Base-by-base conservation (phyloP, 2,329 filamentous ascomycete genomes). In the Claviceps humidiphila region DNA sequence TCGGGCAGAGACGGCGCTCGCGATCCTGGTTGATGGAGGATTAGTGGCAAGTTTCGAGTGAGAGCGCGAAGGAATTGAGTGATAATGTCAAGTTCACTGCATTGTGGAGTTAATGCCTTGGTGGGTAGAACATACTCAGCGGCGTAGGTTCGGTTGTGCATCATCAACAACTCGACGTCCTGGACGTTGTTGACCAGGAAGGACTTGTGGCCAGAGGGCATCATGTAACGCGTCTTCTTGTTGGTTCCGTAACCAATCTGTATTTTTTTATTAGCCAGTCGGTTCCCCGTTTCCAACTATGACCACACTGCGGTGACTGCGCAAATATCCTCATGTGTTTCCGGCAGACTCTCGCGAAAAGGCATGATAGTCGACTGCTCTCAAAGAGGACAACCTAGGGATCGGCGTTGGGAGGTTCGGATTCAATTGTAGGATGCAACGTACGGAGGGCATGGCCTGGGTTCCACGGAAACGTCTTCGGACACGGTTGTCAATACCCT, bases 111-210 rank as follows among this genome's bases (percentile, higher is more conserved):
- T 16, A 7, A 16, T n/a, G 22, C 7, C 8, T 24, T 11, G 42
- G 14, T 44, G 13, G 7, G 16, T 13, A 13, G 22, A 7, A 82
- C 89, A 66, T 89, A 96, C 90, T 98, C 93, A 71, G 93, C 93
- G 72, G 93, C 93, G 77, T 88, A 96, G 75, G 89, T 95, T 73
- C 86, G 85, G 88, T 97, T 97, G 87, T 98, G 93, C 93, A 98
- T 98, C 67, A 98, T 81, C 69, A 98, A 85, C 59, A 98, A 86
- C 75, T 98, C 91, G 69, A 98, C 85, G 66, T 98, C 93, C 72
- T 85, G 82, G 74, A 82, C 74, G 82, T 98, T 98, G 85, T 85
- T 89, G 78, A 98, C 93, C 71, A 97, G 84, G 87, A 98, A 98
- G 62, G 91, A 88, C 85, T 96, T 97, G 87, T 97, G 91, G 77